Evolutionary conservation across 2,329 filamentous ascomycete genomes (phyloP), one percentile per base, ranked within the genome.

Genomic region (Neoarthrinium moseri): DNA sequence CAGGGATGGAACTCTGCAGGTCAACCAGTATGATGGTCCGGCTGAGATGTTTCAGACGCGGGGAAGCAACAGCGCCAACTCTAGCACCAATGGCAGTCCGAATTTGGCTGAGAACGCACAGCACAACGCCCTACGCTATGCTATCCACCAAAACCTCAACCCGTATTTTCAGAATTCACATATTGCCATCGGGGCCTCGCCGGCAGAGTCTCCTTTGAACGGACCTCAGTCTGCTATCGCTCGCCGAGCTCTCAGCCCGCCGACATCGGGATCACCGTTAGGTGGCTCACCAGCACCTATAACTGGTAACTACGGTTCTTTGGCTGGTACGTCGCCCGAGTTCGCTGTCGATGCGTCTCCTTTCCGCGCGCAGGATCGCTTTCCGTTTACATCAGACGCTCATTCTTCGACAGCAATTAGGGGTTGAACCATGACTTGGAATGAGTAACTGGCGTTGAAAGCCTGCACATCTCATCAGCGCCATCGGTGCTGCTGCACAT

Each of bases 331-430:
- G 50, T 55, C 48, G 35, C 51, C 54, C 18, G 52, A 47, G 23
- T 43, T 56, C 35, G 43, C 48, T 18, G 43, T 49, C 45, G 50
- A 55, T 43, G 49, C 51, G 38, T 24, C 47, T 48, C 46, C 56
- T 32, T 61, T 57, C 48, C 20, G 69, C 50, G 54, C 60, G 46
- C 68, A 73, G 52, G 71, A 76, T 48, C 71, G 69, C 44, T 79
- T 78, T 51, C 74, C 73, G 13, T 74, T 73, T 39, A 71, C 65
- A 60, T 64, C 71, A 44, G 75, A 80, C 47, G 58, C 73, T 59
- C 71, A 78, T 62, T 57, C 72, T 45, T 65, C 73, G 35, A 73
- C 75, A 59, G 75, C 76, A 33, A 81, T 72, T 51, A 64, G 64
- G 55, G 65, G 69, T 43, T 71, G 56, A 63, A 13, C 13, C 15